Evolutionary conservation across 2,329 filamentous ascomycete genomes (phyloP).

Genomic region (Pseudogymnoascus sp.): DNA sequence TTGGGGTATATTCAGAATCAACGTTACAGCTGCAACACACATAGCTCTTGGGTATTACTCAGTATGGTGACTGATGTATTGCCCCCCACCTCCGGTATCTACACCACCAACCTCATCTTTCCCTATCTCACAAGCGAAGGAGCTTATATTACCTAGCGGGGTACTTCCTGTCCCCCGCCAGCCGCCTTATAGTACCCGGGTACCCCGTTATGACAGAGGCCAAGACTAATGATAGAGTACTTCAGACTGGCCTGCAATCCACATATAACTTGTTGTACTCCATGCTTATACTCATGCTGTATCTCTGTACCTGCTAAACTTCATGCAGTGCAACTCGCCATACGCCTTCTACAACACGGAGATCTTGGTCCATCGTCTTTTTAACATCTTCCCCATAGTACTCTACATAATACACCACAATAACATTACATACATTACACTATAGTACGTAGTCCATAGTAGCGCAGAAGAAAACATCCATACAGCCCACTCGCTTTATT

Average conservation of each 20-base stretch:
- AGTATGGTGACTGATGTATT: conserved; percentile 10
- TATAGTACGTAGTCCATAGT: neutral
- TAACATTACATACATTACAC: neutral
- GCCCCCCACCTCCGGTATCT: conserved; percentile 5
- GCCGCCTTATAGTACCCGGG: neutral
- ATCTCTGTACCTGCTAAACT: neutral
- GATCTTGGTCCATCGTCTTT: neutral
- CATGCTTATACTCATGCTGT: too few species aligned
- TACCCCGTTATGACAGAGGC: neutral
- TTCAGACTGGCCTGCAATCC: neutral
- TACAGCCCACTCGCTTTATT: conserved; percentile 9
- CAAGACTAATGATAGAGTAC: neutral
- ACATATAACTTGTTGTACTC: neutral
- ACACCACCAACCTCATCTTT: neutral
- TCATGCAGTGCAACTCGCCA: neutral
- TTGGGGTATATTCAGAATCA: neutral
- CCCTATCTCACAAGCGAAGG: conserved; percentile 10
- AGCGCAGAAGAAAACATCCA: neutral
- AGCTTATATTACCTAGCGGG: conserved; percentile 10
- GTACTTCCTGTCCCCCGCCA: neutral
- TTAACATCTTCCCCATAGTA: neutral
- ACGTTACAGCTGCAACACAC: neutral
- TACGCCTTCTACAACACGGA: neutral
- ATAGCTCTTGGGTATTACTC: neutral
- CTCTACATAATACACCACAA: neutral